Evolutionary conservation across 2,329 filamentous ascomycete species (phyloP).

Genomic region (Trichoderma pleuroti): DNA sequence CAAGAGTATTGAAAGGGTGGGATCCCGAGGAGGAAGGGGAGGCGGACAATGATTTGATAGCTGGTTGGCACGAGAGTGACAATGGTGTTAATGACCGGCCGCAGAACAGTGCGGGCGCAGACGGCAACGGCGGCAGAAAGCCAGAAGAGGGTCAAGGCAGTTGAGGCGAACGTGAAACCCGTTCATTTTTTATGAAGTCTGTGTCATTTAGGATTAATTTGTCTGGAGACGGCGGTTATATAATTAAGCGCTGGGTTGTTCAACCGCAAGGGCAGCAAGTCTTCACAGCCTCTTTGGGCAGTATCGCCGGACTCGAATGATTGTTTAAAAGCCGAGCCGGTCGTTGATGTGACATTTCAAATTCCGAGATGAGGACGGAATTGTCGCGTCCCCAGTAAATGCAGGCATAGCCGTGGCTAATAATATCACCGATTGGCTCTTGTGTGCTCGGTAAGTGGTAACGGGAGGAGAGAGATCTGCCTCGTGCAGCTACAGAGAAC

Average conservation of each 20-base stretch:
- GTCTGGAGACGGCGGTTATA: background rate
- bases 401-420: background rate
- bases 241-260: background rate
- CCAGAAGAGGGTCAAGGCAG: background rate
- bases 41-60: conserved; percentile 42
- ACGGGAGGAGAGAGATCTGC: background rate
- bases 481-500: background rate
- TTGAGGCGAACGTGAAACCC: background rate
- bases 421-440: background rate
- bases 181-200: background rate
- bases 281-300: background rate
- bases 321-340: background rate
- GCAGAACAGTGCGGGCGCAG: background rate
- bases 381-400: background rate
- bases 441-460: background rate
- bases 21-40: conserved; percentile 39
- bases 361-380: background rate
- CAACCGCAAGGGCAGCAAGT: background rate
- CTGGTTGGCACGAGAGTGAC: conserved; percentile 31
- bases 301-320: background rate
- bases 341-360: background rate
- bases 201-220: background rate
- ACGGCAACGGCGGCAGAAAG: background rate
- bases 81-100: background rate
- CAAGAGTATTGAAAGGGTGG: conserved; percentile 33